Evolutionary conservation across 2,329 filamentous ascomycete genomes (phyloP), one percentile per base, ranked within the genome.

Genomic region (Fusarium pseudonygamai): DNA sequence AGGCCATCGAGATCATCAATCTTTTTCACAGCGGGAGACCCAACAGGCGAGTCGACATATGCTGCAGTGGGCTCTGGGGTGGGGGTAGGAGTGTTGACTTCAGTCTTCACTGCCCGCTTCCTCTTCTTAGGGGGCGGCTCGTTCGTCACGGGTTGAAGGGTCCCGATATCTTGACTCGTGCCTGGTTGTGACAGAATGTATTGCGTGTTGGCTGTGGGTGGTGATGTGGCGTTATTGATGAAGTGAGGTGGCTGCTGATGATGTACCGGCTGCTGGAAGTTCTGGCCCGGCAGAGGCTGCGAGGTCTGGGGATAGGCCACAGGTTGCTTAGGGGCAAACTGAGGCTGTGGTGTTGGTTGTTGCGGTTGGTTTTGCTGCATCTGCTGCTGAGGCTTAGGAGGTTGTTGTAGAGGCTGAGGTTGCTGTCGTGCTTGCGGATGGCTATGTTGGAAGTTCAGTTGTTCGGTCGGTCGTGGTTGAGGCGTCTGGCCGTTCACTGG

Each of bases 101-200:
- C 73, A 42, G 60, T 76, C 72, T 80, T 84, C 4, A 47, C 47
- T 9, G 64, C 67, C 7, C 82, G 80, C 69, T 85, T 85, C 43
- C 82, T 81, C 76, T 83, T 84, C 75, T 83, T 84, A 20, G 75
- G 75, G 24, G 77, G 72, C 24, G 79, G 79, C 28, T 83, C 81
- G 42, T 68, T 67, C 15, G 72, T 60, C 13, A 63, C 63, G 22
- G 76, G 60, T 40, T 78, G 75, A 18, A 69, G 59, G 24, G 69
- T 68, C 12, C 67, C 74, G 34, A 64, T 65, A 49, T 78, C 75
- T 39, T 74, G 65, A 22, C 77, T 76, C 18, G 67, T 61, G 13
- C 71, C 65, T 26, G 73, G 72, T 42, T 80, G 77, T 14, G 73
- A 56, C 14, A 75, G 66, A 18, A 72, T 61, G 39, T 79, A 79